phyloP scores from a whole-genome alignment of 257 asterid species.

The Przewalskia tangutica region DNA sequence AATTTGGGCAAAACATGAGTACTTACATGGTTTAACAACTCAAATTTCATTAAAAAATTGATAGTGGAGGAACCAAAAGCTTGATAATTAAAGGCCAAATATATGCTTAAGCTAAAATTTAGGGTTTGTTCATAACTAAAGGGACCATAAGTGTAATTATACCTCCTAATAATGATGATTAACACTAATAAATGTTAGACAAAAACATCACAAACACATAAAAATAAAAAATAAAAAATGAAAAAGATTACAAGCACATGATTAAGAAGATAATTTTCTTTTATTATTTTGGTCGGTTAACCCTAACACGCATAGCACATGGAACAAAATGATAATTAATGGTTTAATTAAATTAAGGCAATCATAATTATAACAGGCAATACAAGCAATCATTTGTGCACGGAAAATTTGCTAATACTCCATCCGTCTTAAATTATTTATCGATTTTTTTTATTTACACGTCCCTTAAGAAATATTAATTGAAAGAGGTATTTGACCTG shows the following conservation, averaged over 20 bases:
- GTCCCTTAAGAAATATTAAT: too few species aligned
- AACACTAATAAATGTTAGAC: neutral
- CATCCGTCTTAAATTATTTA: too few species aligned
- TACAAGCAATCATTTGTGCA: neutral
- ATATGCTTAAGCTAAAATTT: neutral
- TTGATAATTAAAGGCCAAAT: neutral
- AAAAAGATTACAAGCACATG: neutral
- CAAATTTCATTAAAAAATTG: neutral
- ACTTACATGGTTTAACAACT: neutral
- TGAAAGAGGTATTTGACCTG: too few species aligned
- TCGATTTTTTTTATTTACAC: too few species aligned
- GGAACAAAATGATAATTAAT: neutral
- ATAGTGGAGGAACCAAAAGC: neutral
- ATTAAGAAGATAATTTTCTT: neutral
- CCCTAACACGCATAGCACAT: conserved; percentile 6
- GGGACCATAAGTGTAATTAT: neutral
- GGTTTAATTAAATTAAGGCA: neutral
- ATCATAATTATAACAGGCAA: neutral
- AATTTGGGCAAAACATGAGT: neutral
- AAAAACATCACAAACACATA: neutral
- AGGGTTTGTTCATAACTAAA: neutral
- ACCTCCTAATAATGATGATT: neutral
- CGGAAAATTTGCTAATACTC: neutral
- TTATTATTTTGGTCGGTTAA: conserved; percentile 3
- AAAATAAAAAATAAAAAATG: neutral